phyloP scores from a whole-genome alignment of 352 stramenopile genomes.

The Phytophthora macrochlamydospora region DNA sequence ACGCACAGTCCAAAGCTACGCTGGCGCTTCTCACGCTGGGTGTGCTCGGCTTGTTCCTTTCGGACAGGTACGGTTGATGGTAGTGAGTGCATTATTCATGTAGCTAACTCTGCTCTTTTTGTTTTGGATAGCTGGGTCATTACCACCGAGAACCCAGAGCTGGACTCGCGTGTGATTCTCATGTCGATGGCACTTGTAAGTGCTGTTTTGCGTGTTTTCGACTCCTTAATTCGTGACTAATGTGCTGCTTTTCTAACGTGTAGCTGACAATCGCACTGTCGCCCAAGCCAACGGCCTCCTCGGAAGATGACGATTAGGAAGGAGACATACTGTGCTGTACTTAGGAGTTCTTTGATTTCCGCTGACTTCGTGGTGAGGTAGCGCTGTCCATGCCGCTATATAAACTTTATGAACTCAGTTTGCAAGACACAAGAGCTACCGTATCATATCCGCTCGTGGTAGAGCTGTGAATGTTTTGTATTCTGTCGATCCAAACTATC shows the following conservation, averaged over 20 bases:
- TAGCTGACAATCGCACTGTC: constrained; percentile 75
- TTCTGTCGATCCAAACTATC: constrained; percentile 11
- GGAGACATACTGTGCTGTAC: constrained; percentile 30
- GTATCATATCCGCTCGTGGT: too few relatives aligned
- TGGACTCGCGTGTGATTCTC: constrained; percentile 70
- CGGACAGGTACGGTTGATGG: constrained; percentile 56
- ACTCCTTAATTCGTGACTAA: constrained; percentile 11
- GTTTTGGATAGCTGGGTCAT: constrained; percentile 48
- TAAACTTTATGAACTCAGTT: constrained; percentile 31
- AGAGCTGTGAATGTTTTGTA: constrained; percentile 14
- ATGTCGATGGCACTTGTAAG: constrained; percentile 78
- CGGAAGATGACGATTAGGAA: constrained; percentile 59
- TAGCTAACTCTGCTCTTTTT: constrained; percentile 11
- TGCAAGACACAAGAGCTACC: too few relatives aligned
- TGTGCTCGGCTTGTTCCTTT: constrained; percentile 56
- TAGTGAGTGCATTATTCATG: background rate
- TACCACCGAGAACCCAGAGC: constrained; percentile 52
- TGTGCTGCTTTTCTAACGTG: constrained; percentile 6
- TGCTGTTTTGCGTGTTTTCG: constrained; percentile 6
- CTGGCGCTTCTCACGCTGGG: constrained; percentile 48
- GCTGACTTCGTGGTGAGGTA: constrained; percentile 33
- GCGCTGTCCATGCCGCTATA: constrained; percentile 29
- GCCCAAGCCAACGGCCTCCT: constrained; percentile 50
- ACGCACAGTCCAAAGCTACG: constrained; percentile 61
- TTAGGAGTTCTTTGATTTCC: constrained; percentile 38